Base-by-base conservation (phyloP, 306 rosid genomes). In the Pterocarpus santalinus region DNA sequence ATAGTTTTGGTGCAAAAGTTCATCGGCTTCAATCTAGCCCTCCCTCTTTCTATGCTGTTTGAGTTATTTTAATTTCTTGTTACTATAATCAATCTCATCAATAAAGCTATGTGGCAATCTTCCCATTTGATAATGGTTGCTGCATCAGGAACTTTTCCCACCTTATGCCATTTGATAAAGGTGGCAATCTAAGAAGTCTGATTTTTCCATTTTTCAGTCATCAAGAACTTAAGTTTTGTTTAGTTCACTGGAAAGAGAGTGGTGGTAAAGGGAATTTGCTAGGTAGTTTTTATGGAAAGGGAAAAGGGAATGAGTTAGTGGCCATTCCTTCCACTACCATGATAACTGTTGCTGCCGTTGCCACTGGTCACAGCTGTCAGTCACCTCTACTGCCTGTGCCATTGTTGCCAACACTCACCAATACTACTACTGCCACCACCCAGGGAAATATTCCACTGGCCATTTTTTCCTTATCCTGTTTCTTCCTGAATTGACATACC, bases 401-500 rank as follows among this genome's bases (percentile, higher is more conserved):
- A 43, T 57, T 57, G 65, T 10, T 10, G 38, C 39, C 57, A 57
- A 22, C 56, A 73, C 39, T 8, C 49, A 43, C 49, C 6, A 8
- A 43, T 10, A 16, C n/a, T 9, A 38, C 4, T 4, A 55, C 76
- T 52, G 15, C 47, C 15, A 2, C 56, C 13, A 70, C 67, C 65
- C 12, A 47, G 77, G 41, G 47, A 16, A 79, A 58, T 49, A 41
- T 80, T 80, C 61, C 49, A 64, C 39, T 47, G 11, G 4, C 17
- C 62, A 53, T 65, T 81, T 55, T 22, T 22, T 22, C 28, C 34
- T 39, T 62, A 11, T 76, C 33, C 62, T 75, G 34, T 52, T 33
- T 60, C 75, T 32, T 35, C 51, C 60, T 51, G 74, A 55, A 64
- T 73, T 44, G 52, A 67, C 61, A 35, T 72, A 64, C 68, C 84